Percentiles rank a stretch among this genome's conserved stretches.
phyloP scores from a whole-genome alignment of 192 early-diverging fungal genomes.

The Oehlia diaphana region DNA sequence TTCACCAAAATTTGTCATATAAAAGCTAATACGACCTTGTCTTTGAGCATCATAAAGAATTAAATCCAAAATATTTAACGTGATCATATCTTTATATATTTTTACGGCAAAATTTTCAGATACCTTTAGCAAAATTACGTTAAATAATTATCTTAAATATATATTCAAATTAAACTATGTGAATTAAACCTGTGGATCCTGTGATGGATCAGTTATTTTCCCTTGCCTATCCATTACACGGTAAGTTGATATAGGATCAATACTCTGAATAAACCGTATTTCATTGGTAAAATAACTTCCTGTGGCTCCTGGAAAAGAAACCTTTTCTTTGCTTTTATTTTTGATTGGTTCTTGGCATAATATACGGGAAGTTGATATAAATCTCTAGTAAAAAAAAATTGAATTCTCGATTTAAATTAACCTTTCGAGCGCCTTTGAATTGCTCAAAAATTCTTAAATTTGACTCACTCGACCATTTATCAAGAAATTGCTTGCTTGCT shows the following conservation, averaged over 20 bases:
- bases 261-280: conserved; percentile 62
- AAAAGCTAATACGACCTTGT: conserved; percentile 97
- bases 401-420: neutral
- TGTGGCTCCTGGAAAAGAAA: conserved; percentile 65
- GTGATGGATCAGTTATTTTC: conserved; percentile 63
- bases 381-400: neutral
- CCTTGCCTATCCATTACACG: conserved; percentile 92
- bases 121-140: conserved; percentile 49
- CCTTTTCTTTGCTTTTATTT: conserved; percentile 51
- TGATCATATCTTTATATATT: conserved; percentile 92
- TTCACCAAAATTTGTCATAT: conserved; percentile 99
- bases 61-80: conserved; percentile 88
- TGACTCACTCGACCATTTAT: neutral
- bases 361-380: neutral
- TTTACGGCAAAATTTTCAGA: conserved; percentile 70
- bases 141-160: neutral
- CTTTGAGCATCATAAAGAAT: conserved; percentile 98
- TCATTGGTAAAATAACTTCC: conserved; percentile 63
- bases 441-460: neutral
- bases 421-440: too few relatives aligned
- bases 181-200: conserved; percentile 64
- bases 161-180: neutral
- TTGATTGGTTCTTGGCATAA: conserved; percentile 15
- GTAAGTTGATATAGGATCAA: conserved; percentile 84
- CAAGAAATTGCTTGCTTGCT: neutral